Conservation (phyloP, 768 basidiomycete genomes). For the Sarcomyxa edulis region DNA sequence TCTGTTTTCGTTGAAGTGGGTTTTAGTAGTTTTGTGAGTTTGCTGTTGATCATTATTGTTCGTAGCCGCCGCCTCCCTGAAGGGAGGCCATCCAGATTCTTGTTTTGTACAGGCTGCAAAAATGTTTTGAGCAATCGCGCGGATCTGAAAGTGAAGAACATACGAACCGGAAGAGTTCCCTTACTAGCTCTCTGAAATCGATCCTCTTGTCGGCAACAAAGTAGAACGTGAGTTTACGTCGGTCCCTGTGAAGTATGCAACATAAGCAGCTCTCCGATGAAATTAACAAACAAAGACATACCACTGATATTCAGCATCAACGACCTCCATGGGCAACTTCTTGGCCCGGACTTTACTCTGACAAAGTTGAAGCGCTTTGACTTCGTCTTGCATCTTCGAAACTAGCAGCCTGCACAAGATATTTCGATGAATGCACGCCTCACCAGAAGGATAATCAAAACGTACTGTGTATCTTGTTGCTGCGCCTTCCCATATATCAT, state of each 20-base stretch:
- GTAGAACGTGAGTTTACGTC: conserved; percentile 97
- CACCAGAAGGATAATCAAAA: conserved; percentile 12
- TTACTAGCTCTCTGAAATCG: conserved; percentile 93
- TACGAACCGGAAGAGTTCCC: conserved; percentile 84
- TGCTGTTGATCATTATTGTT: conserved; percentile 20
- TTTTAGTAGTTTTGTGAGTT: conserved; percentile 1
- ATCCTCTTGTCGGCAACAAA: conserved; percentile 95
- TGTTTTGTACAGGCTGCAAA: conserved; percentile 81
- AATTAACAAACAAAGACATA: conserved; percentile 43
- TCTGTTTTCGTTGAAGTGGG: not conserved
- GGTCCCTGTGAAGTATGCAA: conserved; percentile 59
- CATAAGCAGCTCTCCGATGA: not conserved
- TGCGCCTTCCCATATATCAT: conserved; percentile 90
- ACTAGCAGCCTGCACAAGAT: conserved; percentile 51
- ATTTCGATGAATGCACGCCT: not conserved
- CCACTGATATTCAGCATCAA: conserved; percentile 99
- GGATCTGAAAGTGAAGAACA: not conserved
- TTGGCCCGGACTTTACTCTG: conserved; percentile 90
- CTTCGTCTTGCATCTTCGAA: conserved; percentile 85
- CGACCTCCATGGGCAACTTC: conserved; percentile 96
- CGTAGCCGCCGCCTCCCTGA: conserved; percentile 41
- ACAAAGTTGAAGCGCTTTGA: conserved; percentile 87
- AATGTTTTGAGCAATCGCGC: not conserved
- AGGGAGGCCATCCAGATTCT: conserved; percentile 94
- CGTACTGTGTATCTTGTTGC: conserved; percentile 72